Evolutionary conservation across 768 basidiomycete species (phyloP).

Genomic region (Boletus tylopilopsis): DNA sequence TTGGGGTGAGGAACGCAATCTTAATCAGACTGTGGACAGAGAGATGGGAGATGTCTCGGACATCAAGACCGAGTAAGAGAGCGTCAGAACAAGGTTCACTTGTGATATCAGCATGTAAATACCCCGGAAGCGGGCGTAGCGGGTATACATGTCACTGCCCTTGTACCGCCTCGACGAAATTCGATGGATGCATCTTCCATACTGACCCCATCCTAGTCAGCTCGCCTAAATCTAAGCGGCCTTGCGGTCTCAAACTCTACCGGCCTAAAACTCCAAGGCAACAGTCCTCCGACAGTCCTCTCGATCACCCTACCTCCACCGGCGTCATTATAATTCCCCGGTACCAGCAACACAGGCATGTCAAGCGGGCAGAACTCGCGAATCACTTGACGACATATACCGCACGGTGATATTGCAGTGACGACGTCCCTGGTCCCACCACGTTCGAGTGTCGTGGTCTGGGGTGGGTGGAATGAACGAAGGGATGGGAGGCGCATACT

Average conservation of each 20-base stretch:
- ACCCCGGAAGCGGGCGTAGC: too few species aligned
- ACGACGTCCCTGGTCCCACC: slow-evolving; percentile 57
- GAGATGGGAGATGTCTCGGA: neutral
- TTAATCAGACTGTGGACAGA: neutral
- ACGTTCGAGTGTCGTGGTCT: too few species aligned
- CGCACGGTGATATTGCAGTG: slow-evolving; percentile 78
- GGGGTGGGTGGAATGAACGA: neutral
- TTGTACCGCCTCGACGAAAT: too few species aligned
- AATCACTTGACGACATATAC: slow-evolving; percentile 88
- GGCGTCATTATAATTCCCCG: slow-evolving; percentile 38
- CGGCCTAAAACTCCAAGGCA: neutral
- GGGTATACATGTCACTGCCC: too few species aligned
- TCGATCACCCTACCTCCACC: neutral
- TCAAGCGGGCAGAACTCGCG: slow-evolving; percentile 77
- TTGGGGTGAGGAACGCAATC: slow-evolving; percentile 30
- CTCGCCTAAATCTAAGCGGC: neutral
- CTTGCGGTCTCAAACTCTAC: neutral
- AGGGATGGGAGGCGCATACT: slow-evolving; percentile 23
- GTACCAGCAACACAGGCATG: slow-evolving; percentile 72
- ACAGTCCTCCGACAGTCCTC: neutral
- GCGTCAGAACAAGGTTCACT: too few species aligned
- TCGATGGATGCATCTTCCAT: too few species aligned
- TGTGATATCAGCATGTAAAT: too few species aligned
- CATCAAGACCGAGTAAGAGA: neutral
- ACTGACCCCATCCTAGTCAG: neutral